Base-by-base conservation (phyloP, 305 asterid genomes). In the Petunia hybrid region DNA sequence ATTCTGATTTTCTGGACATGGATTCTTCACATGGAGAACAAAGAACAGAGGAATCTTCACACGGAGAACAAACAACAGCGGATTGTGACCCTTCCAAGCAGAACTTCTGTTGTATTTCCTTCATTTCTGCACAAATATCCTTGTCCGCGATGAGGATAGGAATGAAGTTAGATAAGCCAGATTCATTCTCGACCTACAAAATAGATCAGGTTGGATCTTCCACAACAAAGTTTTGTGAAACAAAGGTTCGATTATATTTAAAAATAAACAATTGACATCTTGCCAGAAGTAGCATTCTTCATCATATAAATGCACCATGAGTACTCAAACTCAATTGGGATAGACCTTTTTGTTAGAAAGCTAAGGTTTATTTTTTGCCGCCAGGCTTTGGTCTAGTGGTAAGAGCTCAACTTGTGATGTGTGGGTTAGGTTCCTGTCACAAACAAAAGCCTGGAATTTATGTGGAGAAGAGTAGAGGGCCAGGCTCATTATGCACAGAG, bases 101-200 rank as follows among this genome's bases (percentile, higher is more conserved):
- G 2, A 86, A 76, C 69, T 86, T 87, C 81, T 77, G 92, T 82
- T 89, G 94, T 85, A 96, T 83, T 75, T 56, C 82, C 76, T 85
- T 86, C 96, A 94, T 90, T 85, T 96, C 99, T 41, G 87, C 89
- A 82, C 98, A 94, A 45, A 88, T 89, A 86, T 93, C 97, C 88
- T 87, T 85, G 82, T 94, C 92, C 14, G 91, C 97, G 14, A 96
- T 79, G 42, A 96, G 93, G 76, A 96, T 85, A 10, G 99, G 98
- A 81, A 96, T 88, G 87, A 94, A 96, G 87, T 96, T 94, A 76
- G 99, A 94, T 83, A 96, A 68, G 22, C 99, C 99, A 40, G 92
- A 96, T 84, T 93, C 92, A 84, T 96, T 96, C 87, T 96, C 99
- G 51, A 96, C 97, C 98, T 96, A 89, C 88, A 89, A 77, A 80